Base-by-base conservation (phyloP, 23 red algal genomes). In the Cyanidiococcus yangmingshanensis region DNA sequence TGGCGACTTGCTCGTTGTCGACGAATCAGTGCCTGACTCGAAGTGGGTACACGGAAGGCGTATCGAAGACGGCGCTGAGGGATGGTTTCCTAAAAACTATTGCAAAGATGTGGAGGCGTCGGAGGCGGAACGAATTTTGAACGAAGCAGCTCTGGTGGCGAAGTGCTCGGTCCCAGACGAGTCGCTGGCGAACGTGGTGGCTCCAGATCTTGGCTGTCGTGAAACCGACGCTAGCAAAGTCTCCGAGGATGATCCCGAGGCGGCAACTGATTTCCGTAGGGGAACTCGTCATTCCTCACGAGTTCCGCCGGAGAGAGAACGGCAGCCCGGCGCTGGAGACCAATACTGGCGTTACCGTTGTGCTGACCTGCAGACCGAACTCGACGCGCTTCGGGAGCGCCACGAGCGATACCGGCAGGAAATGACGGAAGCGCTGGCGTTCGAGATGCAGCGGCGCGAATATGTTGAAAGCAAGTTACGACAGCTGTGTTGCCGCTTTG, bases 391-490 rank as follows among this genome's bases (percentile, higher is more conserved):
- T 12, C 63, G 63, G 32, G n/a, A 71, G 32, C 63, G 63, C 12
- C 7, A 7, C 7, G 32, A 71, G 21, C 63, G 63, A 2, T 35
- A 3, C 27, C 21, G 63, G 3, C 63, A 32, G 63, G 63, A 71
- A 29, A 71, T 71, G 63, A 35, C 63, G 12, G n/a, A 71, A 29
- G 63, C 63, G 12, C 63, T 71, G 63, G 27, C 63, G 7, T 7
- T 32, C n/a, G 63, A 71, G 63, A 71, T 71, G 63, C 63, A 71
- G n/a, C 63, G 21, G 7, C 63, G 63, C 63, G 63, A 71, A 71
- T 25, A 32, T 7, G 63, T 29, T 12, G 63, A 71, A 29, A 25
- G 32, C 21, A 25, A 35, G 63, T 71, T 71, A 29, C 63, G 27
- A 7, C 16, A 71, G 63, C n/a, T 71, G 7, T 32, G 63, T 29